Evolutionary conservation across 139 green algal genomes (phyloP), one percentile per base, ranked within the genome.

Genomic region (Volvox reticuliferus): DNA sequence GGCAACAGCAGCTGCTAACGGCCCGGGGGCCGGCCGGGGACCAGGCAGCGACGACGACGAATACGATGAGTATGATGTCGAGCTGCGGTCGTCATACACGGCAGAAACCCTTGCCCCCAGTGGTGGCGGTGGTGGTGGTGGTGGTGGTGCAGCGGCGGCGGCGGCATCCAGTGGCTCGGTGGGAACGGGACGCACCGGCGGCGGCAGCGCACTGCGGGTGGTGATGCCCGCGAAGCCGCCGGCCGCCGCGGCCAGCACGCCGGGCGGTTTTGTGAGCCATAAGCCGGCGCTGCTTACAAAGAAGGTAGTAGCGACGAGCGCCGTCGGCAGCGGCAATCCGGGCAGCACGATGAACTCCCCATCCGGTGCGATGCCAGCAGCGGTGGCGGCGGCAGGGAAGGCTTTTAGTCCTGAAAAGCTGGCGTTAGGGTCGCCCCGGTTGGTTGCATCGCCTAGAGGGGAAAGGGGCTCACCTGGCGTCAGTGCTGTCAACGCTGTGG

Each of bases 271-370:
- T 24, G 86, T 44, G 9, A 12, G 71, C 26, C 86, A 83, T 44
- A 90, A 90, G 44, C 86, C 86, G 5, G 86, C 86, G 5, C n/a
- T 82, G 86, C 86, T 90, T 14, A 55, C 50, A 71, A 32, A 55
- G 37, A 89, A 82, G 5, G 55, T 26, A 55, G 50, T 55, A 44
- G 36, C 18, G 65, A 12, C 78, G 78, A 61, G 61, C 30, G 81
- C 19, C 20, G 82, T 2, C 62, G 63, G n/a, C 33, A 28, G 82
- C 63, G 69, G 55, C 62, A 22, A 1, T 28, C 30, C 6, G 28
- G 62, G 62, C 18, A 30, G 62, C 1, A 32, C n/a, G 12, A 0
- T 77, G 30, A 77, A 20, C 19, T 77, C 81, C n/a, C 81, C 81
- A 0, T 87, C 81, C n/a, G 17, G 21, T 73, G 55, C 37, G 79